A percentile compares a stretch with the other conserved stretches of the same genome.
These are phyloP conservation scores for Xylaria palmicola DNA, from an alignment of 495 filamentous ascomycete species.

Conservation along the genomic window DNA sequence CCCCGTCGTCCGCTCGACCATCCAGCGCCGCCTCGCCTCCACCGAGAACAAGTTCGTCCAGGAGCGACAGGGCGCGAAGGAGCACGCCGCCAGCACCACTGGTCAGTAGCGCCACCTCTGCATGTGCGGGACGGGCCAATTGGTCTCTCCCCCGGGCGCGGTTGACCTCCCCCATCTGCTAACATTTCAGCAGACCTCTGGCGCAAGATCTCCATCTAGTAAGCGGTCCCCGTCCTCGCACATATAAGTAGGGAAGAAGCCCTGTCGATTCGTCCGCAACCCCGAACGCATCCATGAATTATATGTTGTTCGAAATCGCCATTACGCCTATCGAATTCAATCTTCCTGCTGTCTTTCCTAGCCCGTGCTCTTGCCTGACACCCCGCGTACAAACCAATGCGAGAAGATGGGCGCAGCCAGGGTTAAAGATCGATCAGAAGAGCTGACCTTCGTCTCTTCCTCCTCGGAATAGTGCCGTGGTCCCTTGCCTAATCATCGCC, in stretches of 20 bases:
- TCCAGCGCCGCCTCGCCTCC: conserved; percentile 71
- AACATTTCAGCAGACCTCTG: conserved; percentile 67
- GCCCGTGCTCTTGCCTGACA: neutral
- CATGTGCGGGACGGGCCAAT: neutral
- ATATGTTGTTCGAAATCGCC: neutral
- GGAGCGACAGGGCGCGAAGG: conserved; percentile 79
- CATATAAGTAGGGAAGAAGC: conserved; percentile 10
- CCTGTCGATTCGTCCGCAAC: neutral
- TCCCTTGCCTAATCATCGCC: conserved; percentile 68
- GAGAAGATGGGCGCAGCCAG: neutral
- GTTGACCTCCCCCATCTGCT: neutral
- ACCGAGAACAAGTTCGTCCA: conserved; percentile 85
- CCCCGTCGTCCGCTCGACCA: conserved; percentile 54
- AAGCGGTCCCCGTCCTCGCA: conserved; percentile 32
- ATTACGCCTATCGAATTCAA: neutral
- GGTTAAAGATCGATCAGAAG: neutral
- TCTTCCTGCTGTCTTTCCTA: neutral
- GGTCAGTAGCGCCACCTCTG: conserved; percentile 51
- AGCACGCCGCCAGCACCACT: conserved; percentile 76
- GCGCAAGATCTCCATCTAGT: conserved; percentile 94
- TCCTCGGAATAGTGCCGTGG: conserved; percentile 55
- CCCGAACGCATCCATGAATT: neutral
- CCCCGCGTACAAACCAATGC: neutral
- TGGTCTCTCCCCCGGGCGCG: neutral
- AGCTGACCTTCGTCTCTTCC: conserved; percentile 2